Percentiles rank a stretch among this genome's conserved stretches.
Conservation (phyloP, 2,329 filamentous ascomycete species). For the Xenoacremonium recifei region DNA sequence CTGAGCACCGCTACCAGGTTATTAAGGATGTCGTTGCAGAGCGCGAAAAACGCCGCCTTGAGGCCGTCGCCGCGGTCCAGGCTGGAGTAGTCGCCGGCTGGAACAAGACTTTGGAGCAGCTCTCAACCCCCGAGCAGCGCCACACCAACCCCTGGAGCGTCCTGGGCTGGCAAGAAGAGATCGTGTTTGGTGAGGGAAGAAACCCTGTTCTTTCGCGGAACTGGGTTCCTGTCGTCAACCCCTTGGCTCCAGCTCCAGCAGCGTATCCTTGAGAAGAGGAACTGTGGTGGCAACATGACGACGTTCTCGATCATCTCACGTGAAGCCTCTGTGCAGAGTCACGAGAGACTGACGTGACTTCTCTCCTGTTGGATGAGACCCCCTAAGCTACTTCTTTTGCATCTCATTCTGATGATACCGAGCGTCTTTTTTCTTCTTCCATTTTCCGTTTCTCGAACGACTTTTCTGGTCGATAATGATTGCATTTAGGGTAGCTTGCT, state of each 20-base stretch:
- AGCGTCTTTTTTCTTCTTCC: too few relatives aligned
- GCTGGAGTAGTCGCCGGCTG: constrained; percentile 34
- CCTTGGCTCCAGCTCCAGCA: constrained; percentile 19
- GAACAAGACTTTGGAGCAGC: constrained; percentile 34
- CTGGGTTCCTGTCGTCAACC: constrained; percentile 40
- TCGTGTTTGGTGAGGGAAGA: constrained; percentile 34
- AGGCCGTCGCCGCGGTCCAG: constrained; percentile 42
- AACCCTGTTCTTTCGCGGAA: constrained; percentile 41
- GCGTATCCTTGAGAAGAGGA: constrained; percentile 32
- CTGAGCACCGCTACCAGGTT: constrained; percentile 45
- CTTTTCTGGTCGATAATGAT: too few relatives aligned
- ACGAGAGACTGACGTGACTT: too few relatives aligned
- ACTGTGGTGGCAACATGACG: too few relatives aligned
- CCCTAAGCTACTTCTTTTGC: too few relatives aligned
- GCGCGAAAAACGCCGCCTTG: constrained; percentile 55
- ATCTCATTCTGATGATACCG: too few relatives aligned
- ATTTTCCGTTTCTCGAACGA: too few relatives aligned
- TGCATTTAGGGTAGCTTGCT: too few relatives aligned
- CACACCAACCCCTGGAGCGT: constrained; percentile 44
- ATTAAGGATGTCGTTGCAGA: constrained; percentile 52
- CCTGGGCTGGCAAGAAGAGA: constrained; percentile 50
- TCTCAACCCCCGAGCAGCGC: constrained; percentile 37
- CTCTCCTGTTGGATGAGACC: too few relatives aligned
- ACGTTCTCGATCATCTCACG: too few relatives aligned
- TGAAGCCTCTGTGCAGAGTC: too few relatives aligned